Conservation (phyloP, 192 early-diverging fungal species). For the Backusella circina region DNA sequence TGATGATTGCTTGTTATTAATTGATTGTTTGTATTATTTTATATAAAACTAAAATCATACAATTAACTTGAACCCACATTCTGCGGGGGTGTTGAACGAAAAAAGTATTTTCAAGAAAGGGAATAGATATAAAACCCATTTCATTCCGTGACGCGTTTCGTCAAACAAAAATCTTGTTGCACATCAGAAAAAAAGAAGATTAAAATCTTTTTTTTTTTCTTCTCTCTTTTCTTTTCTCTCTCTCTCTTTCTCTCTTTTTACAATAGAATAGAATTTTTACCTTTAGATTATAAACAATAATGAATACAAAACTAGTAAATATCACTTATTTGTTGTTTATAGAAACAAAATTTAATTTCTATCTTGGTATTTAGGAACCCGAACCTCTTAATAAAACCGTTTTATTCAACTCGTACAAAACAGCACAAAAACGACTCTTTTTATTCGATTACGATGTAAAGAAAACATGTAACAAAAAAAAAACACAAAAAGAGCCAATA, state of each 20-base stretch:
- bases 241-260: not conserved
- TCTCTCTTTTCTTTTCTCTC: not conserved
- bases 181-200: not conserved
- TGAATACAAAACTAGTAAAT: not conserved
- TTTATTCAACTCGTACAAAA: constrained; percentile 46
- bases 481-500: not conserved
- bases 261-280: not conserved
- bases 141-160: not conserved
- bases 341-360: not conserved
- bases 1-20: not conserved
- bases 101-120: not conserved
- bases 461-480: not conserved
- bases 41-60: not conserved
- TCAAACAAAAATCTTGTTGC: not conserved
- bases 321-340: not conserved
- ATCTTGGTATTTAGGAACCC: constrained; percentile 12
- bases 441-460: constrained; percentile 94
- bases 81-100: not conserved
- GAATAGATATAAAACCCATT: not conserved
- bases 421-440: constrained; percentile 71
- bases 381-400: constrained; percentile 30
- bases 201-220: not conserved
- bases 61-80: not conserved
- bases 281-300: not conserved
- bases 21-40: not conserved